Conservation (phyloP, 2,329 filamentous ascomycete genomes). For the Blastomyces parvus region DNA sequence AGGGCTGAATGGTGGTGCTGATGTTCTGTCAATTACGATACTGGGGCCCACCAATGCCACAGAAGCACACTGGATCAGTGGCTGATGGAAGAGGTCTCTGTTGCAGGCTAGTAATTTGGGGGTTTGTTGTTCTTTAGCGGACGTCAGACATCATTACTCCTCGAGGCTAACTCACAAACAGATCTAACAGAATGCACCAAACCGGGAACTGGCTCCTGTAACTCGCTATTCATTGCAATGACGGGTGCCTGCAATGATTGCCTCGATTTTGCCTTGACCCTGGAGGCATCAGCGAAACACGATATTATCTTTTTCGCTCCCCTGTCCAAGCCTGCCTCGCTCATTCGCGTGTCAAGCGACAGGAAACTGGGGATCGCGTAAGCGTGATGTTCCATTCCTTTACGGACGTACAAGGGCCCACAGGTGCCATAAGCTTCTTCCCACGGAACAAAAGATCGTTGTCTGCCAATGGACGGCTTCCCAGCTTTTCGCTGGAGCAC, state of each 20-base stretch:
- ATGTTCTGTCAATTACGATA: not conserved
- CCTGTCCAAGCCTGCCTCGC: not conserved
- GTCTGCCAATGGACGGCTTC: not conserved
- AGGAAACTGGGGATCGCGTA: not conserved
- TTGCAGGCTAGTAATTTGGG: not conserved
- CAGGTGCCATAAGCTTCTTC: not conserved
- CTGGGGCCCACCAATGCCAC: not conserved
- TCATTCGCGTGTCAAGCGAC: not conserved
- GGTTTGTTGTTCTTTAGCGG: not conserved
- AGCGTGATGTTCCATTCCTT: not conserved
- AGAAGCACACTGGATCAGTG: not conserved
- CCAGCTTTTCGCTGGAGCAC: not conserved
- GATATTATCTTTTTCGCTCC: no score
- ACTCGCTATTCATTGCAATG: no score
- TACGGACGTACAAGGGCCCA: not conserved
- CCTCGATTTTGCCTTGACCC: no score
- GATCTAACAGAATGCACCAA: not conserved
- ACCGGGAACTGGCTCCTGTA: no score
- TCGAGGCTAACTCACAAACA: not conserved
- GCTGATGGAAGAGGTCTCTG: not conserved
- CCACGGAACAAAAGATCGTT: not conserved
- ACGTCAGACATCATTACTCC: not conserved
- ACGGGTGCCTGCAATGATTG: no score
- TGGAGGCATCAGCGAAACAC: no score
- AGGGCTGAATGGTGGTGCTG: not conserved